A percentile compares a stretch with the other conserved stretches of the same genome.
Evolutionary conservation across 2,329 filamentous ascomycete genomes (phyloP).

Genomic region (Rachicladosporium sp.): DNA sequence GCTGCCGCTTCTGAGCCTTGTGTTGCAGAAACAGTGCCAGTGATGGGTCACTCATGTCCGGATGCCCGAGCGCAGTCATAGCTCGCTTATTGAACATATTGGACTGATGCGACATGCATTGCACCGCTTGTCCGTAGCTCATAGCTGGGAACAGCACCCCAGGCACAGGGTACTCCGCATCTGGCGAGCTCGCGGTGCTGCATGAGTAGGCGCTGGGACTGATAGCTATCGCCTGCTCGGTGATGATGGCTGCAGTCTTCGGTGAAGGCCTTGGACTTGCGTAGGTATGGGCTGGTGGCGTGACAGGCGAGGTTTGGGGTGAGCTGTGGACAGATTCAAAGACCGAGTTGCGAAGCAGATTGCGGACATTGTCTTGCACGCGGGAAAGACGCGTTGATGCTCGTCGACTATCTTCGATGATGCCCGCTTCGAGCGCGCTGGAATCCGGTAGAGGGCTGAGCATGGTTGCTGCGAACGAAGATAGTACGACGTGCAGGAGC

Average conservation of each 20-base stretch:
- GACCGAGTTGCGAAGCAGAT: constrained; percentile 20
- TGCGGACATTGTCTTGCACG: constrained; percentile 23
- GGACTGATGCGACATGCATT: constrained; percentile 15
- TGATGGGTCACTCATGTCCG: constrained; percentile 18
- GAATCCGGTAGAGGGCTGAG: constrained; percentile 6
- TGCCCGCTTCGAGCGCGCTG: constrained; percentile 18
- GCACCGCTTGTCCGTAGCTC: constrained; percentile 11
- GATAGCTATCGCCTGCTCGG: constrained; percentile 1
- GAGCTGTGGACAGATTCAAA: constrained; percentile 11
- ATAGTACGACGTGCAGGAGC: too few relatives aligned
- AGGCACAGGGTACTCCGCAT: background rate
- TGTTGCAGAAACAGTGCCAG: constrained; percentile 17
- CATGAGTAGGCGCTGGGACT: constrained; percentile 5
- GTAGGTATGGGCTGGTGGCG: background rate
- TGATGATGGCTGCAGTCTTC: background rate
- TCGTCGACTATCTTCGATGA: constrained; percentile 16
- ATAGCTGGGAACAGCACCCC: constrained; percentile 12
- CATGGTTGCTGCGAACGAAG: background rate
- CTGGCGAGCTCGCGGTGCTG: constrained; percentile 1
- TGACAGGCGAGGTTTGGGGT: constrained; percentile 1
- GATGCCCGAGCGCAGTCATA: constrained; percentile 18
- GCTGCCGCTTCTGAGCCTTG: constrained; percentile 11
- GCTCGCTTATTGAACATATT: constrained; percentile 17
- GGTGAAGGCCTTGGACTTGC: background rate
- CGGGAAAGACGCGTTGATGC: constrained; percentile 14